Conservation (phyloP, 2,329 filamentous ascomycete species). For the Fusarium fujikuroi region DNA sequence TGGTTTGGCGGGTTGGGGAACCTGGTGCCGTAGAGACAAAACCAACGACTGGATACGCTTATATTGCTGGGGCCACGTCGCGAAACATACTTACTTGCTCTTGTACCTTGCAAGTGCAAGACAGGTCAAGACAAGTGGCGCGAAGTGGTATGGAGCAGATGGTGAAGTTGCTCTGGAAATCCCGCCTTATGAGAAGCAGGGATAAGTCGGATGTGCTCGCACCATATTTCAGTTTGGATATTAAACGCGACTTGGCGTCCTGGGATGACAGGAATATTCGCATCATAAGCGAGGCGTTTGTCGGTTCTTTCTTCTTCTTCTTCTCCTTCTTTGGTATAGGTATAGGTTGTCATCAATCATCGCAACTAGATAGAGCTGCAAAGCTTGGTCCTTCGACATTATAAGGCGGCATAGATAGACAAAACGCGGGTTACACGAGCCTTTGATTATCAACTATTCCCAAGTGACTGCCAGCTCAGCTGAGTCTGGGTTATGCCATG, state of each 20-base stretch:
- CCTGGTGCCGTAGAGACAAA: constrained; percentile 63
- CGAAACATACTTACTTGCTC: constrained; percentile 77
- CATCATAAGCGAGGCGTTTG: constrained; percentile 34
- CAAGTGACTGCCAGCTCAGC: constrained; percentile 4
- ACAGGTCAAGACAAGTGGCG: constrained; percentile 65
- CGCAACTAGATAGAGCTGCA: background rate
- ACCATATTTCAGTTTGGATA: background rate
- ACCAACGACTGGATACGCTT: constrained; percentile 65
- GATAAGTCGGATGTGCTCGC: background rate
- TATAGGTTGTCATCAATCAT: background rate
- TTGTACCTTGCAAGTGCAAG: constrained; percentile 78
- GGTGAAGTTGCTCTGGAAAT: constrained; percentile 63
- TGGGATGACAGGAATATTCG: background rate
- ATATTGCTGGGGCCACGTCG: constrained; percentile 82
- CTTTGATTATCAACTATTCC: background rate
- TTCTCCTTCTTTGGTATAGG: background rate
- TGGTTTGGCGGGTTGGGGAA: constrained; percentile 73
- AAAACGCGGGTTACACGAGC: background rate
- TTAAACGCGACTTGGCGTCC: background rate
- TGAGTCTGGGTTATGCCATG: background rate
- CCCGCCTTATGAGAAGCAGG: constrained; percentile 38
- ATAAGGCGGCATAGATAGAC: background rate
- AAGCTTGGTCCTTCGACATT: background rate
- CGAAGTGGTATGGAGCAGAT: constrained; percentile 74
- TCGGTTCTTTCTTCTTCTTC: background rate